Evolutionary conservation across 306 rosid species (phyloP).

Genomic region (Begonia peltatifolia): DNA sequence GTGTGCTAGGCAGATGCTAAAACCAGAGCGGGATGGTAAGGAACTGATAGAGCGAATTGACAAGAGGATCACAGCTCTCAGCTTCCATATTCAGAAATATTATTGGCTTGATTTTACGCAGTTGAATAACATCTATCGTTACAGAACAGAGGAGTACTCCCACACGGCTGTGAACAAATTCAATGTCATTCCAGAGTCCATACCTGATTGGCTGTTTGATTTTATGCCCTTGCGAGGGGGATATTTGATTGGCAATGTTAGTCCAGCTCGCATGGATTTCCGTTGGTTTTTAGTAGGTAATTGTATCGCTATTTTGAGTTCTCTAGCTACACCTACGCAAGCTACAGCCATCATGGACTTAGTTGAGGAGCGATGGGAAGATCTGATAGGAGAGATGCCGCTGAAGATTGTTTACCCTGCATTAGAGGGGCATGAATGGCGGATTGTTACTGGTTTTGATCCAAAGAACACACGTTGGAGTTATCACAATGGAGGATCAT

Average conservation of each 20-base stretch:
- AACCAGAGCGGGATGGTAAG: constrained; percentile 11
- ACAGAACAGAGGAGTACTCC: constrained; percentile 11
- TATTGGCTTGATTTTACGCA: constrained; percentile 8
- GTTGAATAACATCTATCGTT: constrained; percentile 7
- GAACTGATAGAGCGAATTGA: constrained; percentile 12
- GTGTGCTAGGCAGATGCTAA: constrained; percentile 11
- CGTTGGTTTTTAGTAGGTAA: constrained; percentile 18
- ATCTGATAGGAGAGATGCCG: constrained; percentile 22
- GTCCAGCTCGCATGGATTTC: constrained; percentile 16
- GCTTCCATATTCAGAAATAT: constrained; percentile 7
- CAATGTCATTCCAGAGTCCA: constrained; percentile 10
- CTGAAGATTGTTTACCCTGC: constrained; percentile 20
- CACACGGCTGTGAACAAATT: constrained; percentile 11
- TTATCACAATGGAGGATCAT: constrained; percentile 20
- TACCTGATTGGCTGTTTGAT: constrained; percentile 11
- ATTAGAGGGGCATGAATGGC: constrained; percentile 18
- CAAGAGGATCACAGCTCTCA: constrained; percentile 9
- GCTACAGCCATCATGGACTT: constrained; percentile 17
- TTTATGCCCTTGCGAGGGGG: constrained; percentile 11
- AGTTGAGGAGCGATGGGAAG: constrained; percentile 20
- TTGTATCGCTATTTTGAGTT: constrained; percentile 16
- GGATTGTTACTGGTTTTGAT: constrained; percentile 15
- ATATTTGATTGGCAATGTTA: constrained; percentile 14
- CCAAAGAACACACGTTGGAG: constrained; percentile 19
- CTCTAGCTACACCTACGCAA: constrained; percentile 12